phyloP scores from a whole-genome alignment of 2,329 filamentous ascomycete species.

The Purpureocillium lavendulum region DNA sequence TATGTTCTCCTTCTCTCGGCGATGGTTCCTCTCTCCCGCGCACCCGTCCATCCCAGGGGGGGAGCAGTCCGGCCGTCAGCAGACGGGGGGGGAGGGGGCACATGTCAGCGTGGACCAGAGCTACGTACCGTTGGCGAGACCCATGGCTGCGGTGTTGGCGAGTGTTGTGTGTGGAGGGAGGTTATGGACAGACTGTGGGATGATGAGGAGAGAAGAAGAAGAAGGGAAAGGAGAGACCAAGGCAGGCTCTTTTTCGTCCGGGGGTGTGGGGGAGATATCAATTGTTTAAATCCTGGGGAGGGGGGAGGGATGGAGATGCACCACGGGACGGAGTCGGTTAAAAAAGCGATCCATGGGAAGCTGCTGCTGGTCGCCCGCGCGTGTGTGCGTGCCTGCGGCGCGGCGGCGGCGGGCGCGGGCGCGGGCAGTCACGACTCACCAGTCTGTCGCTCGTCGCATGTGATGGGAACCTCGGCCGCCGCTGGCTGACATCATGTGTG shows the following conservation, averaged over 20 bases:
- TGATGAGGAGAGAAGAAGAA: not conserved
- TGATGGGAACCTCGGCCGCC: constrained; percentile 23
- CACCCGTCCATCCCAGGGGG: too few species aligned
- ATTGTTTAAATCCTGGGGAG: constrained; percentile 5
- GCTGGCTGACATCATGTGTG: constrained; percentile 9
- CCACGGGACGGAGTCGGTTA: not conserved
- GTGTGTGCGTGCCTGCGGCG: too few species aligned
- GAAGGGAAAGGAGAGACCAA: constrained; percentile 3
- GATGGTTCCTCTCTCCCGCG: too few species aligned
- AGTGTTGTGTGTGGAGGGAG: not conserved
- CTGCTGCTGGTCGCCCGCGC: too few species aligned
- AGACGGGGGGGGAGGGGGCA: too few species aligned
- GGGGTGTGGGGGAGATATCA: not conserved
- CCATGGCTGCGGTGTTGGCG: constrained; percentile 39
- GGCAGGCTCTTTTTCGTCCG: too few species aligned
- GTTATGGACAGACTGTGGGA: not conserved
- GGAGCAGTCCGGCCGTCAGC: too few species aligned
- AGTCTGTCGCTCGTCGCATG: constrained; percentile 14
- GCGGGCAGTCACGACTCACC: too few species aligned
- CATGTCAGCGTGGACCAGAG: not conserved
- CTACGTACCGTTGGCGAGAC: constrained; percentile 59
- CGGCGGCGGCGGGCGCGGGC: too few species aligned
- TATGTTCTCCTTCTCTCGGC: too few species aligned
- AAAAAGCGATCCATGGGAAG: too few species aligned
- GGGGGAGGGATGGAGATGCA: not conserved